These are phyloP conservation scores for Fragilariopsis cylindrus DNA, from an alignment of 108 stramenopile genomes.

Conservation along the genomic window DNA sequence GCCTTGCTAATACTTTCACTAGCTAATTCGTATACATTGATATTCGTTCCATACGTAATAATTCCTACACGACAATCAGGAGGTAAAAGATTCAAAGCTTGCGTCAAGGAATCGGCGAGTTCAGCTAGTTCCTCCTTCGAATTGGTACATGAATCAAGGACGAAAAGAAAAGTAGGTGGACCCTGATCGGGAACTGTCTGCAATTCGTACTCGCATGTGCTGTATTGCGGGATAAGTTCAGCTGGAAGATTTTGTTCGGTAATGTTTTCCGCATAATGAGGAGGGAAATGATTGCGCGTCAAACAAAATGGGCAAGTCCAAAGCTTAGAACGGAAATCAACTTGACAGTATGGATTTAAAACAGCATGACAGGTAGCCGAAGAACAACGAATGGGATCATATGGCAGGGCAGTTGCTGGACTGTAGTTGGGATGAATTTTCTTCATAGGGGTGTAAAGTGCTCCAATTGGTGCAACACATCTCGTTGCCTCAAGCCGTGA, in stretches of 20 bases:
- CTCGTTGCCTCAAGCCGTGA: slow-evolving; percentile 94
- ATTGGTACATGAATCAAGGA: slow-evolving; percentile 91
- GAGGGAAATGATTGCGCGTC: slow-evolving; percentile 98
- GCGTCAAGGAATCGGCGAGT: slow-evolving; percentile 91
- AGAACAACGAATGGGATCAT: slow-evolving; percentile 98
- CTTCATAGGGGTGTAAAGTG: slow-evolving; percentile 97
- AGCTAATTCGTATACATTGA: slow-evolving; percentile 97
- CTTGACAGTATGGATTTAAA: slow-evolving; percentile 96
- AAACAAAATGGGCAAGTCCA: slow-evolving; percentile 99
- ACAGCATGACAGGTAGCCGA: slow-evolving; percentile 92
- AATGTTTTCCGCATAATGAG: slow-evolving; percentile 99
- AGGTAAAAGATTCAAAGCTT: slow-evolving; percentile 94
- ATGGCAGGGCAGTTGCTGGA: slow-evolving; percentile 86
- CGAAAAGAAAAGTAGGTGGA: slow-evolving; percentile 96
- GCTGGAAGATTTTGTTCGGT: slow-evolving; percentile 97
- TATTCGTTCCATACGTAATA: slow-evolving; percentile 97
- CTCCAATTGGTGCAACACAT: slow-evolving; percentile 96
- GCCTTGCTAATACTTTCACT: slow-evolving; percentile 91
- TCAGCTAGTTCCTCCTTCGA: slow-evolving; percentile 93
- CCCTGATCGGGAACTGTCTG: slow-evolving; percentile 81
- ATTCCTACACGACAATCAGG: slow-evolving; percentile 94
- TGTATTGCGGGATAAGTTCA: slow-evolving; percentile 98
- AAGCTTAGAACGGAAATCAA: slow-evolving; percentile 95
- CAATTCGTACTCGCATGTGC: slow-evolving; percentile 97
- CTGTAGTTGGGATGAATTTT: slow-evolving; percentile 74